Evolutionary conservation across 2,329 filamentous ascomycete genomes (phyloP).

Genomic region (Cytospora piceae): DNA sequence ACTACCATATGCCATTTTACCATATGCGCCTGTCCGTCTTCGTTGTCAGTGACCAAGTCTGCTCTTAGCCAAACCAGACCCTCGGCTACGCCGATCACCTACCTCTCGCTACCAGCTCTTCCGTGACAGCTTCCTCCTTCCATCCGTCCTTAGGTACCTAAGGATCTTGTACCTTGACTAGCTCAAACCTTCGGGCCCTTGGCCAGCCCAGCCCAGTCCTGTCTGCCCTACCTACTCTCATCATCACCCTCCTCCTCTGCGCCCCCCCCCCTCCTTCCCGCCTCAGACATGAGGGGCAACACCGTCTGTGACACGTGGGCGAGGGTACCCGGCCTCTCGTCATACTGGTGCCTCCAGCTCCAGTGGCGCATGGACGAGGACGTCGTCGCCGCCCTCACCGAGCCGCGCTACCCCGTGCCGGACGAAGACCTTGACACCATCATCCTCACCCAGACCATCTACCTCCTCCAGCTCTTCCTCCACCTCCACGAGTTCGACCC

Average conservation of each 20-base stretch:
- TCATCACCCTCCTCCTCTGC: not conserved
- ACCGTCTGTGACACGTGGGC: conserved; percentile 28
- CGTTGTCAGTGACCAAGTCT: not conserved
- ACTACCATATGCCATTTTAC: not conserved
- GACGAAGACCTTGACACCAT: conserved; percentile 29
- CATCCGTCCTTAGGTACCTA: no score
- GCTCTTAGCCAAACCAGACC: not conserved
- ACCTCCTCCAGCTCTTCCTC: conserved; percentile 29
- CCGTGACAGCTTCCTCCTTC: not conserved
- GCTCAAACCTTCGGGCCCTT: not conserved
- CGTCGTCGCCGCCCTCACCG: conserved; percentile 28
- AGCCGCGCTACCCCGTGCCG: conserved; percentile 27
- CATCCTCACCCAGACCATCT: conserved; percentile 30
- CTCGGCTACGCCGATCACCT: not conserved
- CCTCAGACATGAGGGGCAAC: conserved; percentile 27
- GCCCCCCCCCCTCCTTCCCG: not conserved
- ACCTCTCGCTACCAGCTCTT: not conserved
- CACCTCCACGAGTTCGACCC: conserved; percentile 30
- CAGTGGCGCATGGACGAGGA: conserved; percentile 31
- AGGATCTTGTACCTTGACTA: not conserved
- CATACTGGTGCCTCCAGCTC: conserved; percentile 30
- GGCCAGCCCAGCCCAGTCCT: not conserved
- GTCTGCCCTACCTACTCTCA: not conserved
- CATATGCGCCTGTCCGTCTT: conserved; percentile 1
- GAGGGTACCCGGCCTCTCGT: conserved; percentile 27